phyloP scores from a whole-genome alignment of 805 yeast species.

The Candida ortonii region DNA sequence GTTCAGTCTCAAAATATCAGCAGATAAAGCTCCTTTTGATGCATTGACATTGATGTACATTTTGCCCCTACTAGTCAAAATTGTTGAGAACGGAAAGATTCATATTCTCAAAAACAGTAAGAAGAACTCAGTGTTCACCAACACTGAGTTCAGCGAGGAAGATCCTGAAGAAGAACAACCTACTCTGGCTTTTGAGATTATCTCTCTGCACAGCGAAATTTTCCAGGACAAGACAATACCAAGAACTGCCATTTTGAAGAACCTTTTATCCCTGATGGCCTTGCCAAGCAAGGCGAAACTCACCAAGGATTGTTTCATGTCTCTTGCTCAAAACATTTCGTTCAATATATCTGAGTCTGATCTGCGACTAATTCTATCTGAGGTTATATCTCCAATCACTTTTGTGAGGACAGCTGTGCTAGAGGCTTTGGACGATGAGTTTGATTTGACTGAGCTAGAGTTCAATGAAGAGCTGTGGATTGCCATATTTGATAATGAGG shows the following conservation, averaged over 20 bases:
- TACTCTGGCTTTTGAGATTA: conserved; percentile 69
- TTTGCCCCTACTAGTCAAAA: conserved; percentile 69
- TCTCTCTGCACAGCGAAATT: conserved; percentile 63
- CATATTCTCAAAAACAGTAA: conserved; percentile 52
- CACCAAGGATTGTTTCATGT: conserved; percentile 78
- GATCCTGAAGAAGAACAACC: conserved; percentile 88
- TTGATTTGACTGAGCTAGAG: conserved; percentile 49
- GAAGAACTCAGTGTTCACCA: conserved; percentile 44
- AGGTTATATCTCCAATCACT: conserved; percentile 55
- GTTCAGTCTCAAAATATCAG: conserved; percentile 69
- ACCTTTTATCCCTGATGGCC: conserved; percentile 63
- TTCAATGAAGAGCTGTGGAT: conserved; percentile 64
- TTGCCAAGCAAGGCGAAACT: conserved; percentile 76
- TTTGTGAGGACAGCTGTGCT: conserved; percentile 78
- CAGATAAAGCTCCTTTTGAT: conserved; percentile 72
- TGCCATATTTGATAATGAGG: conserved; percentile 70
- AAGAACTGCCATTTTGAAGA: conserved; percentile 58
- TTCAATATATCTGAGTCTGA: conserved; percentile 57
- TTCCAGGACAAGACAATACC: conserved; percentile 70
- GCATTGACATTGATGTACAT: conserved; percentile 65
- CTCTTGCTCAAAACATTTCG: conserved; percentile 75
- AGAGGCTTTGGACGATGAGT: conserved; percentile 84
- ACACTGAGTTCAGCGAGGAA: conserved; percentile 74
- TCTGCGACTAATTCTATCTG: conserved; percentile 52
- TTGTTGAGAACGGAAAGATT: conserved; percentile 62